Percentiles rank a stretch among this genome's conserved stretches.
phyloP scores from a whole-genome alignment of 169 alveolate species.

The Plasmodium gallinaceum region DNA sequence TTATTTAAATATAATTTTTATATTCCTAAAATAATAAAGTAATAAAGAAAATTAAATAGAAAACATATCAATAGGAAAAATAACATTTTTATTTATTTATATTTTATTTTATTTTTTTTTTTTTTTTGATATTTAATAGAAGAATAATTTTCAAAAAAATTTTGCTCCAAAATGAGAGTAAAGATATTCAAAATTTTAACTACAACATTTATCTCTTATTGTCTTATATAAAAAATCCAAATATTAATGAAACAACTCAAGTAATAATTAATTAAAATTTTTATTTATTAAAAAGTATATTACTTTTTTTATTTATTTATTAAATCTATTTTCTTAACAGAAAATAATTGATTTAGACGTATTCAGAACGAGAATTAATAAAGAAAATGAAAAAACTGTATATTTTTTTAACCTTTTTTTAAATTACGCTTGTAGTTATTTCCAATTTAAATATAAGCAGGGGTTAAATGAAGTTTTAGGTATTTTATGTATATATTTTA shows the following conservation, averaged over 20 bases:
- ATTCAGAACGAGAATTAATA: conserved; percentile 62
- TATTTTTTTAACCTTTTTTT: conserved; percentile 76
- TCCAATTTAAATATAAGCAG: conserved; percentile 81
- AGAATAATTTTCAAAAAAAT: conserved; percentile 63
- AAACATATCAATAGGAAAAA: background rate
- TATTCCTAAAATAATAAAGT: conserved; percentile 58
- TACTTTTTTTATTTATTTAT: conserved; percentile 5
- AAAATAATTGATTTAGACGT: conserved; percentile 63
- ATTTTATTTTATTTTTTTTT: background rate
- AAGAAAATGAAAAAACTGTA: conserved; percentile 55
- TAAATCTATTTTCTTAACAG: conserved; percentile 7
- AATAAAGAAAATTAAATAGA: conserved; percentile 8
- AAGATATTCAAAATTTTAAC: conserved; percentile 33
- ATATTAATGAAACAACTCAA: conserved; percentile 53
- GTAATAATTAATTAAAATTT: background rate
- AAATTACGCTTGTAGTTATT: conserved; percentile 80
- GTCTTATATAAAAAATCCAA: conserved; percentile 62
- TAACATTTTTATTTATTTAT: background rate
- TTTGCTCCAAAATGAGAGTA: conserved; percentile 37
- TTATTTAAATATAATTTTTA: conserved; percentile 43
- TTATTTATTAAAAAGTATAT: background rate
- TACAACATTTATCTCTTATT: conserved; percentile 61
- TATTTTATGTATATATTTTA: conserved; percentile 1
- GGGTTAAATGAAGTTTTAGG: conserved; percentile 86
- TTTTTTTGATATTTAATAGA: conserved; percentile 9